A percentile compares a stretch with the other conserved stretches of the same genome.
These are phyloP conservation scores for Trichoderma atroviride DNA, from an alignment of 2,329 filamentous ascomycete genomes.

Conservation along the genomic window DNA sequence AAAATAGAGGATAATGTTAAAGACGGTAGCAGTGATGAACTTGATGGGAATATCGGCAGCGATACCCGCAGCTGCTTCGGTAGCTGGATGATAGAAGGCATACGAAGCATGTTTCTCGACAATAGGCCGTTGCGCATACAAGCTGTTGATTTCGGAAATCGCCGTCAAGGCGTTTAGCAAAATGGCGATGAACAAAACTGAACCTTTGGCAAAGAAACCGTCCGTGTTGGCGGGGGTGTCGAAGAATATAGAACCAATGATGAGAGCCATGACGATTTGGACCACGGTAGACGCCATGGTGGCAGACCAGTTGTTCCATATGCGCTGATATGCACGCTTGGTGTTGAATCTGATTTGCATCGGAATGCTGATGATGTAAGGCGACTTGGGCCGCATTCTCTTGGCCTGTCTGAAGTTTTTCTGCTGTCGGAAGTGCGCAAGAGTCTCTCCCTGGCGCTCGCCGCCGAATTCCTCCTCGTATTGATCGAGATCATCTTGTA, in stretches of 20 bases:
- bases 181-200: constrained; percentile 62
- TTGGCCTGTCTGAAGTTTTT: constrained; percentile 57
- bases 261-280: constrained; percentile 59
- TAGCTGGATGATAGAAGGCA: constrained; percentile 54
- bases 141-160: constrained; percentile 55
- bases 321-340: constrained; percentile 53
- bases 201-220: constrained; percentile 58
- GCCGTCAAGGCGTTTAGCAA: constrained; percentile 61
- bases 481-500: constrained; percentile 52
- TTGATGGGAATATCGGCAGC: constrained; percentile 61
- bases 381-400: constrained; percentile 56
- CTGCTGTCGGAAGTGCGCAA: constrained; percentile 48
- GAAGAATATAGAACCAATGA: constrained; percentile 64
- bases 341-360: constrained; percentile 59
- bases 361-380: constrained; percentile 58
- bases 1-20: constrained; percentile 63
- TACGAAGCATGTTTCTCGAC: constrained; percentile 54
- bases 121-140: constrained; percentile 51
- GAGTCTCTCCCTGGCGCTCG: constrained; percentile 42
- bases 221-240: constrained; percentile 52
- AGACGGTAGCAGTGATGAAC: constrained; percentile 51
- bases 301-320: constrained; percentile 55
- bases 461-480: constrained; percentile 52
- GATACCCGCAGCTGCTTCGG: constrained; percentile 58
- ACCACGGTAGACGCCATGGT: constrained; percentile 50